Base-by-base conservation (phyloP, 768 basidiomycete species). In the Strobilomyces confusus region DNA sequence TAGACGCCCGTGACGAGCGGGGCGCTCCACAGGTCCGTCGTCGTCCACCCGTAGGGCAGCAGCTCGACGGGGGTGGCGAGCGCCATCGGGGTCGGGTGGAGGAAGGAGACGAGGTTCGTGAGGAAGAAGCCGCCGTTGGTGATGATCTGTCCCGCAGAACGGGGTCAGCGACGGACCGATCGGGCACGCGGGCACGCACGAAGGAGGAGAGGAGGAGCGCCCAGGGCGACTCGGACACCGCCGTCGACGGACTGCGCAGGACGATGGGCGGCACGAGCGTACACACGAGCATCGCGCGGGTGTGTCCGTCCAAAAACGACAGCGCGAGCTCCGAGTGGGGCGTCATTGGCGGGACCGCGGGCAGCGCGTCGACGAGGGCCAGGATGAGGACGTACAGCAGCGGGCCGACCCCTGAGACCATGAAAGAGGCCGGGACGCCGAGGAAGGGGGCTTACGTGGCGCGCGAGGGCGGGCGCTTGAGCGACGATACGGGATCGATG, bases 111-210 rank as follows among this genome's bases (percentile, higher is more conserved):
- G 44, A 87, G 73, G 72, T 86, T 88, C 30, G 80, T 77, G 58
- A 90, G 62, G 76, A 95, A 88, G 75, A 90, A 91, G 6, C 91
- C 91, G 4, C 80, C 83, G 66, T 92, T 92, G 43, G 89, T 83
- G 30, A 80, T 77, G 46, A 86, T 62, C 89, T 90, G 57, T 42
- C 13, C 0, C 25, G 15, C 25, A n/a, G n/a, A n/a, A n/a, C n/a
- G n/a, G 42, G 12, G 25, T 22, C 23, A 23, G 22, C 14, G 12
- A 13, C 7, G 32, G 6, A 11, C 19, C 1, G 3, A 11, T 12
- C 9, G 17, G 7, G 13, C 33, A 34, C 34, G 15, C 1, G 9
- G 13, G 20, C 3, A 72, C 85, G 64, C 58, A 88, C 88, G 49
- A 89, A 70, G 17, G 91, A 89, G 0, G 86, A 76, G 32, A 92